phyloP scores from a whole-genome alignment of 2,329 filamentous ascomycete species.

The Neopestalotiopsis clavispora region DNA sequence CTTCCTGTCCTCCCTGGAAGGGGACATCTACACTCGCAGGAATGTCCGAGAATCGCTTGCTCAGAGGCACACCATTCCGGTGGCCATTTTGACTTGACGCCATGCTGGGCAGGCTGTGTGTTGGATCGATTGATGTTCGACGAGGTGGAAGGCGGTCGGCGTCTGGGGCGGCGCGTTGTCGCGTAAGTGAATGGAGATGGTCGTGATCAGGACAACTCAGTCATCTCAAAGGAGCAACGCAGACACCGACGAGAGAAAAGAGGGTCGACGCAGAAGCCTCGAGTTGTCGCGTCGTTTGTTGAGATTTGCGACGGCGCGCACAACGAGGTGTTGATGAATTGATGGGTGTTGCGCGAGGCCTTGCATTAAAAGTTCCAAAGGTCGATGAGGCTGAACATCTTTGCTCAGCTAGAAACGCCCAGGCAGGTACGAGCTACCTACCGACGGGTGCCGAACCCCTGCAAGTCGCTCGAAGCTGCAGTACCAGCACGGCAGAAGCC shows the following conservation, averaged over 20 bases:
- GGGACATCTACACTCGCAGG: constrained; percentile 70
- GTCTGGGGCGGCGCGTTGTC: background rate
- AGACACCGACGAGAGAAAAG: background rate
- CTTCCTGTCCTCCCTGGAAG: constrained; percentile 67
- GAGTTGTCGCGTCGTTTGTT: background rate
- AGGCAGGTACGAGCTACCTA: background rate
- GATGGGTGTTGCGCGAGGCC: constrained; percentile 1
- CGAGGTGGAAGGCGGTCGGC: background rate
- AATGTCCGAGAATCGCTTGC: constrained; percentile 68
- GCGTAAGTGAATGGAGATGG: background rate
- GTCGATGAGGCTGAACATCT: background rate
- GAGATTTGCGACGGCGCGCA: background rate
- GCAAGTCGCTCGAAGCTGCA: background rate
- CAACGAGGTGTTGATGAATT: background rate
- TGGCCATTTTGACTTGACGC: constrained; percentile 48
- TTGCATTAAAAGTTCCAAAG: constrained; percentile 1
- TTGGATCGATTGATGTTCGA: constrained; percentile 25
- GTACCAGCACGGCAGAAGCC: background rate
- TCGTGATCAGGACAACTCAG: background rate
- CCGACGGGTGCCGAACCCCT: background rate
- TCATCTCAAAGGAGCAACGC: constrained; percentile 6
- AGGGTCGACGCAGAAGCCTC: background rate
- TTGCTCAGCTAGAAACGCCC: background rate
- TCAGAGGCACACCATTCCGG: constrained; percentile 45
- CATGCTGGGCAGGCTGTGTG: constrained; percentile 38